Base-by-base conservation (phyloP, 176 grass and related monocot genomes). In the Musa itinerans region DNA sequence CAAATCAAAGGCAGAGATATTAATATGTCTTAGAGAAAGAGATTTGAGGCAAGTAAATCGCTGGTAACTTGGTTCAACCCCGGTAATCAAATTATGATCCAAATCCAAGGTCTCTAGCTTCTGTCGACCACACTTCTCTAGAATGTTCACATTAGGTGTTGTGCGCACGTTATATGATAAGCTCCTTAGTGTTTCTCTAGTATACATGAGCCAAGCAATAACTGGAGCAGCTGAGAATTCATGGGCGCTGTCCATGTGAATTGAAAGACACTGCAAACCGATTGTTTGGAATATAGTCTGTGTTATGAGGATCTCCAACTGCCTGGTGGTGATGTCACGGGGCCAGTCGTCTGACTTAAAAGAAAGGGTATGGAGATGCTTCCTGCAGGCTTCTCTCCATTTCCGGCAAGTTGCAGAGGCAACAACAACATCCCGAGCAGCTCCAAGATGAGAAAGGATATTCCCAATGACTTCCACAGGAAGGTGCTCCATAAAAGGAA, bases 251-350 rank as follows among this genome's bases (percentile, higher is more conserved):
- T 93, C 88, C 1, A 98, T 93, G 54, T 89, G 90, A 73, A 98
- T 93, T 1, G 86, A 98, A 61, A 93, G 88, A 65, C 74, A 87
- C 29, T 89, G 94, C 82, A 98, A 83, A 23, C 90, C 86, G 74
- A 82, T 87, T 1, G 88, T 93, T 79, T 98, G 94, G 62, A 93
- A 98, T 85, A 98, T 89, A 59, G 90, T 98, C 56, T 98, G 94
- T 14, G 94, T 93, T 73, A 98, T 93, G 72, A 93, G 78, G 63
- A 98, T 98, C 80, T 98, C 94, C 72, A 98, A 67, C 54, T 98
- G 88, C 9, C 86, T 81, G 13, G 94, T 91, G 21, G 86, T 83
- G 79, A 98, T 83, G 72, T 93, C 90, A 14, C 82, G 86, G 69
- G 94, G 90, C 68, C 89, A 98, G 61, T 88, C 88, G n/a, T 89